Percentiles rank a stretch among this genome's conserved stretches.
phyloP scores from a whole-genome alignment of 1,139 yeast species.

The Taiozyma onychis region DNA sequence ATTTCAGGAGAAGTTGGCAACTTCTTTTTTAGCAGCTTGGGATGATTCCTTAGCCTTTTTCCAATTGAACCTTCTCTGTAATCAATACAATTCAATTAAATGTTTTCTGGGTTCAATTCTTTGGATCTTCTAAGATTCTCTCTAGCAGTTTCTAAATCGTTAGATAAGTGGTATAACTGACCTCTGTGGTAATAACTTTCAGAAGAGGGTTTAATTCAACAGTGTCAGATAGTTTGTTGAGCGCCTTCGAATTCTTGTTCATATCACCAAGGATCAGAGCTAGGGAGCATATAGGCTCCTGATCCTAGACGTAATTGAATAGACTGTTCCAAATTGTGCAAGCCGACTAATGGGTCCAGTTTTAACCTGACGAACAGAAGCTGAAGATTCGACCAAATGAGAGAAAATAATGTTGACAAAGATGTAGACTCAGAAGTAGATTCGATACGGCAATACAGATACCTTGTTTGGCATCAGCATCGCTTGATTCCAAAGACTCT shows the following conservation, averaged over 20 bases:
- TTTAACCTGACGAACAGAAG: constrained; percentile 75
- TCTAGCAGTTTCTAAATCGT: constrained; percentile 69
- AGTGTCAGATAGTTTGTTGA: constrained; percentile 45
- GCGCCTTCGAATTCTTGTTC: constrained; percentile 54
- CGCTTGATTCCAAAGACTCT: constrained; percentile 53
- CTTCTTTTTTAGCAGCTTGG: constrained; percentile 59
- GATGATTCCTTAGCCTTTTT: constrained; percentile 61
- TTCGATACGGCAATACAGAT: constrained; percentile 88
- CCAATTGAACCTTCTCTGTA: constrained; percentile 69
- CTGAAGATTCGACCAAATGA: constrained; percentile 67
- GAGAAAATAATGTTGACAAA: too few species aligned
- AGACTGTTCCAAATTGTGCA: constrained; percentile 41
- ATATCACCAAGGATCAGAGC: constrained; percentile 82
- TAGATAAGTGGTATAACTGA: constrained; percentile 80
- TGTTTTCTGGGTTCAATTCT: constrained; percentile 66
- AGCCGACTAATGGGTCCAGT: constrained; percentile 60
- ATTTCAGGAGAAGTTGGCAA: constrained; percentile 90
- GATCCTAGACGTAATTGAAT: constrained; percentile 69
- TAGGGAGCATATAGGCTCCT: constrained; percentile 72
- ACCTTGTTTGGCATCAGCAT: constrained; percentile 88
- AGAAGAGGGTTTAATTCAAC: constrained; percentile 69
- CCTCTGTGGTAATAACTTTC: constrained; percentile 94
- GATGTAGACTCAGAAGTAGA: constrained; percentile 57
- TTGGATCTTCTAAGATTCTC: constrained; percentile 72
- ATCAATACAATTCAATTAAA: constrained; percentile 83